Conservation (phyloP, 2,329 filamentous ascomycete genomes). For the Aspergillus sp. region DNA sequence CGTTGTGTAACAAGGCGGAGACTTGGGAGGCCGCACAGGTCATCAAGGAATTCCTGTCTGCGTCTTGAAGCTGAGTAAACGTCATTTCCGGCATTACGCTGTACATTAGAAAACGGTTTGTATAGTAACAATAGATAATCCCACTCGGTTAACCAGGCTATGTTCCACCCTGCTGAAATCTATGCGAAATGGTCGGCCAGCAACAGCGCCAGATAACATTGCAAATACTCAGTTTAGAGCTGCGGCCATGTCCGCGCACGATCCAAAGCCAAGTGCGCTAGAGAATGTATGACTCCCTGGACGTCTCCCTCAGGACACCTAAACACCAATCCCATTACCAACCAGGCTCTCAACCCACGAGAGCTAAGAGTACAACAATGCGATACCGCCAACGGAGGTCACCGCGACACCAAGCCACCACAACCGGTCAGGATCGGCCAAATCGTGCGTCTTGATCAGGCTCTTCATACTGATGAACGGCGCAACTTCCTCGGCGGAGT, state of each 20-base stretch:
- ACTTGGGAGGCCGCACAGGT: conserved; percentile 33
- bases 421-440: conserved; percentile 34
- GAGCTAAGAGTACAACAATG: conserved; percentile 24
- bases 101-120: no score
- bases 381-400: conserved; percentile 35
- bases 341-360: neutral
- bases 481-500: conserved; percentile 8
- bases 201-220: no score
- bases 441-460: conserved; percentile 22
- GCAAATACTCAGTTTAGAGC: no score
- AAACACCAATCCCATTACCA: conserved; percentile 2
- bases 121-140: no score
- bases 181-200: no score
- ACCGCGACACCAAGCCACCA: conserved; percentile 42
- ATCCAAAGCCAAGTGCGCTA: no score
- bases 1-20: conserved; percentile 37
- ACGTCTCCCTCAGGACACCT: neutral
- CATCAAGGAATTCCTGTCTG: conserved; percentile 27
- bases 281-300: no score
- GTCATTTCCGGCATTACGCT: no score
- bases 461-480: conserved; percentile 17
- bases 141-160: no score
- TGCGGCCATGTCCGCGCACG: no score
- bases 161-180: no score
- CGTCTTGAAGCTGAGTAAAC: conserved; percentile 10